Base-by-base conservation (phyloP, 2,329 filamentous ascomycete genomes). In the Fusarium sp. region DNA sequence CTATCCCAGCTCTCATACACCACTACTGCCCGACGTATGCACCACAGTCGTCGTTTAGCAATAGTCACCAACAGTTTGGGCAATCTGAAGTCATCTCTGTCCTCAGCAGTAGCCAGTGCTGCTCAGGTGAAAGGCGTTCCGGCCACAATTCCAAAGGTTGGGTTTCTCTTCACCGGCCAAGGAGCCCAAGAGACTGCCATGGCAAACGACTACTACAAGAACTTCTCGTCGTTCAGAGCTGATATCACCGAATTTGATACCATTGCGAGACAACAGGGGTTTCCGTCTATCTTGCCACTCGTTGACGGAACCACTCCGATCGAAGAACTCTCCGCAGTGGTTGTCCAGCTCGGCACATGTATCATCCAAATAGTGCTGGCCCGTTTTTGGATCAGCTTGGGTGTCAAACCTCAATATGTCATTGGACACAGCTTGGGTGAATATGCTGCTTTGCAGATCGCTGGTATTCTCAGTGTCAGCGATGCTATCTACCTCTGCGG, bases 401-500 rank as follows among this genome's bases (percentile, higher is more conserved):
- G 79, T 4, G 56, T 85, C 11, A 72, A 68, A 19, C 82, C 83
- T 20, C 78, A 80, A 33, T 81, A 76, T 2, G 82, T 84, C 1
- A 62, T 84, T 10, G 83, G 83, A 7, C 82, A 84, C 63, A 89
- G 86, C 2, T 39, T 68, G 4, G 66, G 66, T 0, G 54, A 68
- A 3, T 68, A 68, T 22, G 66, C 66, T 9, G 88, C 88, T 19
- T 81, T 90, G 0, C 79, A 86, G 65, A 82, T 85, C n/a, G 85
- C 88, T 41, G 88, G 87, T 33, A 86, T 90, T 23, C 80, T 90
- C n/a, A 87, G 86, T 7, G 83, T 82, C n/a, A 81, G 80, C 47
- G 88, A 90, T 72, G 83, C 85, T 70, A 80, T 92, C 17, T 86
- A 85, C 37, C 80, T 92, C 1, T 87, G 90, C 32, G 89, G 89